phyloP scores from a whole-genome alignment of 2,329 filamentous ascomycete species.

The Sporothrix brasiliensis region DNA sequence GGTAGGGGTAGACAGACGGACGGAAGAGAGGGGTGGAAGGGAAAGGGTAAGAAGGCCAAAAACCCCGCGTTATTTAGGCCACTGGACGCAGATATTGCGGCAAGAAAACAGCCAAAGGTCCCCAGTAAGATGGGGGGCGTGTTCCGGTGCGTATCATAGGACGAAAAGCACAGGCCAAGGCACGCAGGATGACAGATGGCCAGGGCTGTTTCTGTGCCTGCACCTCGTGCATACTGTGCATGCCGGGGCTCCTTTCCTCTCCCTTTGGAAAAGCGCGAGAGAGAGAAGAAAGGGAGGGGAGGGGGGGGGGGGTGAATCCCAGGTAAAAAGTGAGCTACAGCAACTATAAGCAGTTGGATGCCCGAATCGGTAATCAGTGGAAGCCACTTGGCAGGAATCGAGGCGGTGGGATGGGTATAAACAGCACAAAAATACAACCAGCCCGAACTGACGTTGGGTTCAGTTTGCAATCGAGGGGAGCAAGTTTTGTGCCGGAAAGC shows the following conservation, averaged over 20 bases:
- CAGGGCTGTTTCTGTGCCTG: slow-evolving; percentile 9
- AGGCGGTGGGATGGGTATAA: slow-evolving; percentile 14
- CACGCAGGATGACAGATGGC: slow-evolving; percentile 20
- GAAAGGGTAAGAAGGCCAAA: slow-evolving; percentile 3
- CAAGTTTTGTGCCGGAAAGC: background rate
- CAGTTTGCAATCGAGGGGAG: background rate
- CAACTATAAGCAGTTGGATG: slow-evolving; percentile 2
- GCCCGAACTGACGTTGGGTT: background rate
- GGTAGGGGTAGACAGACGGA: background rate
- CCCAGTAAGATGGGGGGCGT: background rate
- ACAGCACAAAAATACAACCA: background rate
- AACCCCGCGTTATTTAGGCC: slow-evolving; percentile 24
- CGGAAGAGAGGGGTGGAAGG: background rate
- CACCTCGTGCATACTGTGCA: slow-evolving; percentile 12
- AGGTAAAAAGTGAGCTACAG: background rate
- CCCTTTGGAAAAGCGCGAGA: background rate
- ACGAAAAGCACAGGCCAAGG: slow-evolving; percentile 17
- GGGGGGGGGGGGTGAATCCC: background rate
- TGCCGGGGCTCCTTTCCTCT: background rate
- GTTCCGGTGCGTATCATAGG: slow-evolving; percentile 4
- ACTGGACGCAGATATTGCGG: slow-evolving; percentile 19
- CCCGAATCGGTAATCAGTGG: background rate
- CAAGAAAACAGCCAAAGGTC: slow-evolving; percentile 21
- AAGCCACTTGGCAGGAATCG: slow-evolving; percentile 5
- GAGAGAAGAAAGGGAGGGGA: background rate